These are phyloP conservation scores for Pholiota molesta DNA, from an alignment of 768 basidiomycete genomes.

Conservation along the genomic window DNA sequence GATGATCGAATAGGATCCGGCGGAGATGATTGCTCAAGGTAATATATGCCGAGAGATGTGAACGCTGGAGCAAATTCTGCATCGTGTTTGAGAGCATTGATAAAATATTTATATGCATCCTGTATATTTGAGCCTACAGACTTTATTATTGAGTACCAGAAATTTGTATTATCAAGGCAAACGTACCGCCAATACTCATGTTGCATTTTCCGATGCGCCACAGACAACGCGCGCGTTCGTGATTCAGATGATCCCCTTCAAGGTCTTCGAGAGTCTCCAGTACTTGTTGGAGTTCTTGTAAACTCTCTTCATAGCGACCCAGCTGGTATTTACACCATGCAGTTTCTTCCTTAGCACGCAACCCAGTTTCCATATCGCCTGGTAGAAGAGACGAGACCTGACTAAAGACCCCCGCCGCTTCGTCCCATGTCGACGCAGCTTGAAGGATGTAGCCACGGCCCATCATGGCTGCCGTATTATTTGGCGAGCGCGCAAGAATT, in stretches of 20 bases:
- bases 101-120: constrained; percentile 78
- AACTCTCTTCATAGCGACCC: constrained; percentile 47
- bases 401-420: constrained; percentile 66
- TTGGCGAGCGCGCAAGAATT: constrained; percentile 63
- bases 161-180: background rate
- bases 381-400: constrained; percentile 52
- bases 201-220: constrained; percentile 84
- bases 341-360: constrained; percentile 77
- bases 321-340: constrained; percentile 82
- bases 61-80: constrained; percentile 87
- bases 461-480: constrained; percentile 70
- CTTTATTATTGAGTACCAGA: constrained; percentile 2
- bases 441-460: constrained; percentile 77
- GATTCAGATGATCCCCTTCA: constrained; percentile 49
- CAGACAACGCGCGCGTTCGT: constrained; percentile 76
- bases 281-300: constrained; percentile 50
- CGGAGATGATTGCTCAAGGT: constrained; percentile 68
- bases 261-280: constrained; percentile 45
- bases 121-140: constrained; percentile 50
- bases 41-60: constrained; percentile 92
- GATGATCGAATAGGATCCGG: constrained; percentile 84
- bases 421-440: constrained; percentile 63
- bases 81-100: constrained; percentile 74
- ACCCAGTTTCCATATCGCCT: constrained; percentile 45
- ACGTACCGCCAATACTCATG: constrained; percentile 73